phyloP scores from a whole-genome alignment of 163 green algal species.

The Picocystis sp. region DNA sequence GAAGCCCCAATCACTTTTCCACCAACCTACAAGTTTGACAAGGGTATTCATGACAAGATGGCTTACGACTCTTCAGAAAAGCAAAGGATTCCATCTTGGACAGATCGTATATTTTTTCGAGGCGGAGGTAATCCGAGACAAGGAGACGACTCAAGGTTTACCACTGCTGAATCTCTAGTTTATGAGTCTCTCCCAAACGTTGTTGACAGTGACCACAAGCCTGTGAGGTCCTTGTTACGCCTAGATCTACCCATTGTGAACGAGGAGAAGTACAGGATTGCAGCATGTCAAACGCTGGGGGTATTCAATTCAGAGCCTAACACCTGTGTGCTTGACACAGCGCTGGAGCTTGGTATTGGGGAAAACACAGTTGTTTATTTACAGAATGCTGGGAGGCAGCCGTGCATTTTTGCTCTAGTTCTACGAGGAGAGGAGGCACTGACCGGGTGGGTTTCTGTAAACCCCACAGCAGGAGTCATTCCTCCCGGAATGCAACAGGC shows the following conservation, averaged over 20 bases:
- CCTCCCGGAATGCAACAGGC: no score
- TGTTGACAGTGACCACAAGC: slow-evolving; percentile 67
- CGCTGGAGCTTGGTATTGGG: no score
- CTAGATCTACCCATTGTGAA: slow-evolving; percentile 5
- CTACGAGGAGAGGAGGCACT: no score
- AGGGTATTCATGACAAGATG: slow-evolving; percentile 15
- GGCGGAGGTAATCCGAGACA: slow-evolving; percentile 13
- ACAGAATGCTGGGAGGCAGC: no score
- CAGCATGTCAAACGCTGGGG: no score
- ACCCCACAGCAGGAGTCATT: no score
- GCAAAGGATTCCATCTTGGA: slow-evolving; percentile 74
- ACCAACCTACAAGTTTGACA: slow-evolving; percentile 97
- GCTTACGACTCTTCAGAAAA: slow-evolving; percentile 83
- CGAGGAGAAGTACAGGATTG: slow-evolving; percentile 5
- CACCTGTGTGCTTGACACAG: no score
- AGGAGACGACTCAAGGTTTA: slow-evolving; percentile 24
- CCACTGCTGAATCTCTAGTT: slow-evolving; percentile 23
- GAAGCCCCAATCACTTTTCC: slow-evolving; percentile 64
- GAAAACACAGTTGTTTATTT: no score
- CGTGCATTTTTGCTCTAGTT: no score
- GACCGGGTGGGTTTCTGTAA: no score
- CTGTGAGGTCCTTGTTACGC: slow-evolving; percentile 25
- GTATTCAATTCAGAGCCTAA: no score
- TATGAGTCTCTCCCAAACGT: slow-evolving; percentile 22
- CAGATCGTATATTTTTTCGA: slow-evolving; percentile 74